phyloP scores from a whole-genome alignment of 139 green algal species.

The Mychonastes homosphaera region DNA sequence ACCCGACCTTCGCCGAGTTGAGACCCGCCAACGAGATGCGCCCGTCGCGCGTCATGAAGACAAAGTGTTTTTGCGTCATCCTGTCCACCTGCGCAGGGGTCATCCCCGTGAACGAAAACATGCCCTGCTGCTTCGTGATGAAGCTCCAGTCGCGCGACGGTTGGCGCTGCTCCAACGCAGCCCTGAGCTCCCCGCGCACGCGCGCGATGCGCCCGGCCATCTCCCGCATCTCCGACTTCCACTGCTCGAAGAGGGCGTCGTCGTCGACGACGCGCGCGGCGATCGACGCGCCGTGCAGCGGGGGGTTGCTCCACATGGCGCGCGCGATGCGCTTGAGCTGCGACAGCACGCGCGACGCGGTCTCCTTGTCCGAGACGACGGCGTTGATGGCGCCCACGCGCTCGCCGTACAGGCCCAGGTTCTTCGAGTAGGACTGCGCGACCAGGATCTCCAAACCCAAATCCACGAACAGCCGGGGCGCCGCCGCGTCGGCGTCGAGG shows the following conservation, averaged over 20 bases:
- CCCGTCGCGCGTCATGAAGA: constrained; percentile 97
- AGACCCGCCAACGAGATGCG: constrained; percentile 93
- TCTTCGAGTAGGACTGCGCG: constrained; percentile 88
- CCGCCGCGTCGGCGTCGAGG: constrained; percentile 85
- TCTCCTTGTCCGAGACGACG: constrained; percentile 47
- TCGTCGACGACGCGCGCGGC: constrained; percentile 74
- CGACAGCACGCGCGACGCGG: constrained; percentile 58
- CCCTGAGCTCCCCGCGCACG: constrained; percentile 68
- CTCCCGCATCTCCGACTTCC: constrained; percentile 86
- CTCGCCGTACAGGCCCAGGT: constrained; percentile 96
- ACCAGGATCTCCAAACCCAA: constrained; percentile 81
- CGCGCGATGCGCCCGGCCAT: constrained; percentile 92
- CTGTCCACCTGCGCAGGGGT: constrained; percentile 73
- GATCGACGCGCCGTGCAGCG: constrained; percentile 83
- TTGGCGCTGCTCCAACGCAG: constrained; percentile 45
- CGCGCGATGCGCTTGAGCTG: constrained; percentile 93
- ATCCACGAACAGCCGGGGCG: constrained; percentile 78
- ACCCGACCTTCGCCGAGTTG: constrained; percentile 67
- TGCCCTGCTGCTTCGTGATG: constrained; percentile 86
- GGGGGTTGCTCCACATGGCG: constrained; percentile 85
- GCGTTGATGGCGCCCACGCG: constrained; percentile 85
- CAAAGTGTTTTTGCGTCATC: constrained; percentile 88
- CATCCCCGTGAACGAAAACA: constrained; percentile 81
- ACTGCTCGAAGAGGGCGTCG: constrained; percentile 68
- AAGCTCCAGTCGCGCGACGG: constrained; percentile 78